Evolutionary conservation across 2,329 filamentous ascomycete species (phyloP).

Genomic region (Rhinocladiella mackenziei): DNA sequence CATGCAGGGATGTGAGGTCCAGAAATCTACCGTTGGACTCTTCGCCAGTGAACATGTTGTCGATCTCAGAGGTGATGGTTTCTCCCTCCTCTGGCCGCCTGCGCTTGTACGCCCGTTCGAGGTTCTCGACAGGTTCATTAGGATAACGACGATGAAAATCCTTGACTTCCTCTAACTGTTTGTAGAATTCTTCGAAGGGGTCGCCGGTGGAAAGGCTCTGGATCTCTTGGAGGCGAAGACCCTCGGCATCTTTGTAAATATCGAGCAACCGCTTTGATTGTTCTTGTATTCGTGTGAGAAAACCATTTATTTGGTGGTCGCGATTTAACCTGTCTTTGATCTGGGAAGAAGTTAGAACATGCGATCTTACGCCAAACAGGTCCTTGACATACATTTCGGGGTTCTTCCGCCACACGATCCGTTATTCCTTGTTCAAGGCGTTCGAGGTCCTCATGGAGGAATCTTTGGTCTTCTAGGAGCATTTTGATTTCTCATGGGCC

Average conservation of each 20-base stretch:
- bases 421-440: constrained; percentile 89
- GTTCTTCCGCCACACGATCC: constrained; percentile 83
- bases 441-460: constrained; percentile 93
- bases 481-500: constrained; percentile 41
- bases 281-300: constrained; percentile 79
- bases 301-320: constrained; percentile 86
- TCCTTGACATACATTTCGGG: constrained; percentile 67
- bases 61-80: constrained; percentile 64
- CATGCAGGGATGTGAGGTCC: constrained; percentile 78
- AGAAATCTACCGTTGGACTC: constrained; percentile 91
- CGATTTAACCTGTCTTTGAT: constrained; percentile 83
- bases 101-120: constrained; percentile 85
- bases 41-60: constrained; percentile 92
- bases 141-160: constrained; percentile 87
- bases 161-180: constrained; percentile 73
- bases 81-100: constrained; percentile 62
- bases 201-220: constrained; percentile 80
- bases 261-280: constrained; percentile 77
- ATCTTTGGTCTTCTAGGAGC: constrained; percentile 89
- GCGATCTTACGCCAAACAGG: not conserved
- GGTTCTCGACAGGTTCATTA: constrained; percentile 90
- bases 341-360: constrained; percentile 42
- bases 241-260: constrained; percentile 77
- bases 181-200: constrained; percentile 86
- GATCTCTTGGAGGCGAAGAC: constrained; percentile 70